Evolutionary conservation across 257 asterid genomes (phyloP).

Genomic region (Haberlea rhodopensis): DNA sequence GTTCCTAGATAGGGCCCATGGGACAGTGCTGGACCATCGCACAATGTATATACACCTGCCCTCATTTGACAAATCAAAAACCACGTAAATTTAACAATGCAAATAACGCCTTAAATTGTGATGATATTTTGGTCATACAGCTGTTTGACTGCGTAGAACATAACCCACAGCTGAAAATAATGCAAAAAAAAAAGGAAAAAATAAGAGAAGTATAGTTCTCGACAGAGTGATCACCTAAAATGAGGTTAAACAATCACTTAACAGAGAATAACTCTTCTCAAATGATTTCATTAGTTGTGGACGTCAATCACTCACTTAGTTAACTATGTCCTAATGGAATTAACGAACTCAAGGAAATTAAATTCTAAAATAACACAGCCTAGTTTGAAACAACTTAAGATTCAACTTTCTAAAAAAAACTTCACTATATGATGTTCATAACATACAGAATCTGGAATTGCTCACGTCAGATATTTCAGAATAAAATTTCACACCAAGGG

Average conservation of each 20-base stretch:
- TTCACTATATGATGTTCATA: background rate
- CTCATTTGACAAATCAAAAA: constrained; percentile 22
- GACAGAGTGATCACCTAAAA: background rate
- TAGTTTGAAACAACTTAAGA: no score
- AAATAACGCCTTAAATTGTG: background rate
- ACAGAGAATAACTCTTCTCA: no score
- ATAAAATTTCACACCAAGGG: no score
- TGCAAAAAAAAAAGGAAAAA: no score
- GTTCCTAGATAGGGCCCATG: constrained; percentile 90
- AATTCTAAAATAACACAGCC: no score
- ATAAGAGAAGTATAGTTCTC: no score
- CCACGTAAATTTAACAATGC: constrained; percentile 20
- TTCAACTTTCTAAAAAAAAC: no score
- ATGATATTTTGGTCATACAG: background rate
- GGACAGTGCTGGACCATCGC: constrained; percentile 75
- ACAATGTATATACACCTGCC: constrained; percentile 75
- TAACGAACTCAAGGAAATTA: no score
- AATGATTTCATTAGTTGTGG: no score
- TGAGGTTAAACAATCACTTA: background rate
- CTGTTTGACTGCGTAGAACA: background rate
- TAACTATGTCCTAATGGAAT: no score
- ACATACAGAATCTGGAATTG: background rate
- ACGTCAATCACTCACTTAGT: no score
- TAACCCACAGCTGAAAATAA: background rate
- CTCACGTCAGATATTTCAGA: background rate